phyloP scores from a whole-genome alignment of 441 rosid species.

The Populus tomentosa region DNA sequence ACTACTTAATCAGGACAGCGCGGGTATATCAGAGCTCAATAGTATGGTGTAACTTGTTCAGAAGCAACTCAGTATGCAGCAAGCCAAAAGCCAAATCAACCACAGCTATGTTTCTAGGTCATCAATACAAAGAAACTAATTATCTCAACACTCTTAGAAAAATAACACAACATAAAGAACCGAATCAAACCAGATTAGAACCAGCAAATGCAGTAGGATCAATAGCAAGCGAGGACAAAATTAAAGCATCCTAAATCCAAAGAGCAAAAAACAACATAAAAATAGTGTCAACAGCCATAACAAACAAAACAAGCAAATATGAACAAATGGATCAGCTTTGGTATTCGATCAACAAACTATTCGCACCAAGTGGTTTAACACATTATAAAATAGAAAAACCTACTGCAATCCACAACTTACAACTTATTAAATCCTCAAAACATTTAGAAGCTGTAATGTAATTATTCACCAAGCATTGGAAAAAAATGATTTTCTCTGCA shows the following conservation, averaged over 20 bases:
- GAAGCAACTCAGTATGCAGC: background rate
- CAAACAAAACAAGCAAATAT: too few relatives aligned
- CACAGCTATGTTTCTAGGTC: background rate
- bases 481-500: background rate
- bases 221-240: background rate
- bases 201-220: background rate
- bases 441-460: slow-evolving; percentile 1
- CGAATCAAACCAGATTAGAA: background rate
- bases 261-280: background rate
- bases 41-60: background rate
- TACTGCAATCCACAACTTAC: background rate
- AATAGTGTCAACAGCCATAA: background rate
- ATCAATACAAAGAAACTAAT: background rate
- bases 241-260: background rate
- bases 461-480: background rate
- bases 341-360: background rate
- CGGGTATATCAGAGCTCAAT: background rate
- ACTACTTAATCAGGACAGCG: background rate
- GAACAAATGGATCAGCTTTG: background rate
- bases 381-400: background rate
- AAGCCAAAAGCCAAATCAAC: background rate
- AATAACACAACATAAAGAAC: background rate
- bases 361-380: slow-evolving; percentile 7
- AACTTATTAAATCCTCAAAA: background rate
- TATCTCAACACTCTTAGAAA: background rate